These are phyloP conservation scores for Solanum hybrid DNA, from an alignment of 305 asterid species.

Conservation along the genomic window DNA sequence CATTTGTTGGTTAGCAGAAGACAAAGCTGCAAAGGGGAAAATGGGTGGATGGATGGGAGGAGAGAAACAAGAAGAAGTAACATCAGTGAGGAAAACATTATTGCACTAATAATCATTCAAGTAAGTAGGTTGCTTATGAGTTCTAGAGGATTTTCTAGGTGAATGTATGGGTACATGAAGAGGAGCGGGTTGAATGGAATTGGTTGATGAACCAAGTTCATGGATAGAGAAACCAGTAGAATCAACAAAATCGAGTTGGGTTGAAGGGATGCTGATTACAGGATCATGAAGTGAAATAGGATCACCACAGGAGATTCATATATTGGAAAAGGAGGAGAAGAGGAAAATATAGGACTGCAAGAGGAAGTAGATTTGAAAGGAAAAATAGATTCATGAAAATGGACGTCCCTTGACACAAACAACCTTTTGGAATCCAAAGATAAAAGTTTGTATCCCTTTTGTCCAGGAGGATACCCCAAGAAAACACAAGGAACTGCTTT, in stretches of 20 bases:
- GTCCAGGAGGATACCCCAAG: neutral
- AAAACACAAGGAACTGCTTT: neutral
- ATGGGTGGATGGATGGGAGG: neutral
- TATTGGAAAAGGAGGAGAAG: accelerated
- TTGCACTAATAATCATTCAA: neutral
- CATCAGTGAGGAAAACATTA: too few species aligned
- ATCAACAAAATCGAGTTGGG: neutral
- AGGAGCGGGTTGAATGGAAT: neutral
- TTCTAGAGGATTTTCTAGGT: neutral
- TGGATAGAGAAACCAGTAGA: too few species aligned
- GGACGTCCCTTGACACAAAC: neutral
- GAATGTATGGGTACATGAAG: neutral
- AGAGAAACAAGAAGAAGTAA: neutral
- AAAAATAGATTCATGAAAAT: too few species aligned
- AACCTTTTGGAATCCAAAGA: neutral
- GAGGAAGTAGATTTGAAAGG: neutral
- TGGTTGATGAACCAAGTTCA: neutral
- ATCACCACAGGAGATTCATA: neutral
- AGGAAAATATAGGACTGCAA: neutral
- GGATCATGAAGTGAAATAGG: neutral
- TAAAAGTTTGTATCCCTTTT: neutral
- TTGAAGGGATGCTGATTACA: too few species aligned
- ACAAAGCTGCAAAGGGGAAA: too few species aligned
- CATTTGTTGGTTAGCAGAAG: neutral
- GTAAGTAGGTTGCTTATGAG: neutral